Evolutionary conservation across 2,329 filamentous ascomycete species (phyloP).

Genomic region (Elsinoe ampelina): DNA sequence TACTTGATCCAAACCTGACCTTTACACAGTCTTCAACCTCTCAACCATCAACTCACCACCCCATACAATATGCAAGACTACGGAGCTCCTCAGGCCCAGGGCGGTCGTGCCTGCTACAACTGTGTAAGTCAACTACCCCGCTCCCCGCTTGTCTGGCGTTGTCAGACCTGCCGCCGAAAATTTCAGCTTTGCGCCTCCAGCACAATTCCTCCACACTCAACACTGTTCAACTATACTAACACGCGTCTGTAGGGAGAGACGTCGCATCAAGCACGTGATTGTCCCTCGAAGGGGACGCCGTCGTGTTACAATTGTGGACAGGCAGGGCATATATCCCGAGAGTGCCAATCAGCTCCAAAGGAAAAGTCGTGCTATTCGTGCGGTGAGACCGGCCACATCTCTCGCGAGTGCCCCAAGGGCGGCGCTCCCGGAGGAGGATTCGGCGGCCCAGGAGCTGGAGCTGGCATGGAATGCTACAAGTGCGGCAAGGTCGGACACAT

Average conservation of each 20-base stretch:
- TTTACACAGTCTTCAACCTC: neutral
- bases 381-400: constrained; percentile 68
- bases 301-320: constrained; percentile 31
- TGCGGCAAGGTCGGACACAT: constrained; percentile 96
- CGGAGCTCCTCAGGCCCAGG: constrained; percentile 24
- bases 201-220: neutral
- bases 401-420: constrained; percentile 53
- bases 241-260: constrained; percentile 34
- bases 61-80: constrained; percentile 39
- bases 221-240: constrained; percentile 13
- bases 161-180: neutral
- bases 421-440: constrained; percentile 36
- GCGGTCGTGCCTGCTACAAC: constrained; percentile 49
- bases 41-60: neutral
- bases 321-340: constrained; percentile 55
- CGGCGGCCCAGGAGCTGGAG: constrained; percentile 32
- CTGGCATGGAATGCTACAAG: constrained; percentile 73
- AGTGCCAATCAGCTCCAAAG: constrained; percentile 82
- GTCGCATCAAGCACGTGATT: constrained; percentile 42
- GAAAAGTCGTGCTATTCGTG: constrained; percentile 68
- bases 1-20: neutral
- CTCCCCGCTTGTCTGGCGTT: neutral
- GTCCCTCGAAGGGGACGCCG: constrained; percentile 41
- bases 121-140: constrained; percentile 40
- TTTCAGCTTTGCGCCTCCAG: neutral